These are phyloP conservation scores for Neopestalotiopsis sp. DNA, from an alignment of 2,329 filamentous ascomycete genomes.

Conservation along the genomic window DNA sequence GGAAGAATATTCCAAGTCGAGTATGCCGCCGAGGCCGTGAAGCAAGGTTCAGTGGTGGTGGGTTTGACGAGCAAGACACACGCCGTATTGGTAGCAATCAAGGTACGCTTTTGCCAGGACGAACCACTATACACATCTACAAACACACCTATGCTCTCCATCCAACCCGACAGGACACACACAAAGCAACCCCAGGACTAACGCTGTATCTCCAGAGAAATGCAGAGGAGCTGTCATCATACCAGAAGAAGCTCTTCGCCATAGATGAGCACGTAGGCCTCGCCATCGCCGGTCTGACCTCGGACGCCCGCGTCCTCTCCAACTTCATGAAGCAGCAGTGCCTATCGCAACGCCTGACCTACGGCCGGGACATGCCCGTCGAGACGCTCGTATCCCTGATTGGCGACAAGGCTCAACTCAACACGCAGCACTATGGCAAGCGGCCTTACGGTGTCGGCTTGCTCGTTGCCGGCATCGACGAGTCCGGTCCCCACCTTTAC, in stretches of 20 bases:
- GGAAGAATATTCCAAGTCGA: constrained; percentile 99
- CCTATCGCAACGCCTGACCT: constrained; percentile 92
- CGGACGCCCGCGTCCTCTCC: constrained; percentile 96
- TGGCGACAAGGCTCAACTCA: constrained; percentile 94
- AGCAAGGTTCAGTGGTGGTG: constrained; percentile 98
- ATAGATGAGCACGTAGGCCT: constrained; percentile 96
- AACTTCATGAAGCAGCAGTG: constrained; percentile 99
- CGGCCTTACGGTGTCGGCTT: constrained; percentile 95
- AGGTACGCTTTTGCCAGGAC: constrained; percentile 64
- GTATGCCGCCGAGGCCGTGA: constrained; percentile 97
- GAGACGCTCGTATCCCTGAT: constrained; percentile 90
- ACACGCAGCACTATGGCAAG: constrained; percentile 97
- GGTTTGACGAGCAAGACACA: constrained; percentile 98
- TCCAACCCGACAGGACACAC: constrained; percentile 1
- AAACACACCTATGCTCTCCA: neutral
- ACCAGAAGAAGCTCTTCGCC: constrained; percentile 98
- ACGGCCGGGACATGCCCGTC: constrained; percentile 90
- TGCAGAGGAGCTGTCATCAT: constrained; percentile 98
- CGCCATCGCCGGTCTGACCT: constrained; percentile 94
- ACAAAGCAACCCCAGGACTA: constrained; percentile 13
- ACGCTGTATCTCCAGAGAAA: constrained; percentile 70
- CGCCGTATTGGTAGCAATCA: constrained; percentile 92
- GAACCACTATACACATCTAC: neutral
- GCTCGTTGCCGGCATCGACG: constrained; percentile 91
- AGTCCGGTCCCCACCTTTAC: constrained; percentile 92